Evolutionary conservation across 805 yeast genomes (phyloP).

Genomic region (Cyberlindnera mississippiensis): DNA sequence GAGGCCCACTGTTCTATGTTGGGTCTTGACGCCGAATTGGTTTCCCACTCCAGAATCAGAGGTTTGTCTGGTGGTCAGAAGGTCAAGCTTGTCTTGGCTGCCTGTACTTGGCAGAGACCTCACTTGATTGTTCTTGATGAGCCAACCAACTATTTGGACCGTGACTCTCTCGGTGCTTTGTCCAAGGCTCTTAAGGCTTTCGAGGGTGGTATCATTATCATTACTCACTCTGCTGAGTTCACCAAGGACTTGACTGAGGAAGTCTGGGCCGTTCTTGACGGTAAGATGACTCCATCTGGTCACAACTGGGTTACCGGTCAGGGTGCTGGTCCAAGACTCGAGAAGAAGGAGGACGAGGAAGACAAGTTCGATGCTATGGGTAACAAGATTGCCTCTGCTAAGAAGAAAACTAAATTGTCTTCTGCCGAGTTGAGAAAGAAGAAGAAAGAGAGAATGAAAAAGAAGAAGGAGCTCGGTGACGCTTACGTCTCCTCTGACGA

Average conservation of each 20-base stretch:
- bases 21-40: conserved; percentile 98
- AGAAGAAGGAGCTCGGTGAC: conserved; percentile 99
- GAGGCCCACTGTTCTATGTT: conserved; percentile 98
- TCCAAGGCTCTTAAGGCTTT: conserved; percentile 98
- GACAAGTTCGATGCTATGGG: conserved; percentile 99
- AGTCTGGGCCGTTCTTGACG: conserved; percentile 99
- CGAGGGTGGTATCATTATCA: conserved; percentile 99
- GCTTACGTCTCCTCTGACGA: conserved; percentile 98
- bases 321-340: conserved; percentile 99
- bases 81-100: conserved; percentile 99
- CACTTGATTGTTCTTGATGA: conserved; percentile 98
- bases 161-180: conserved; percentile 99
- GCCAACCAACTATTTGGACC: conserved; percentile 98
- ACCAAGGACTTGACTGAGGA: conserved; percentile 99
- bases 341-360: conserved; percentile 93
- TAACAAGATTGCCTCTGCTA: conserved; percentile 95
- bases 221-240: conserved; percentile 99
- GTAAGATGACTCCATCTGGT: conserved; percentile 99
- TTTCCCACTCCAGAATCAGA: conserved; percentile 99
- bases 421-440: conserved; percentile 99
- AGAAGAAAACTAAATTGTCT: conserved; percentile 96
- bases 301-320: conserved; percentile 99
- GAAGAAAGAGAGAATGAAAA: conserved; percentile 99
- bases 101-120: conserved; percentile 99
- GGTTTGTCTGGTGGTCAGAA: conserved; percentile 99